phyloP scores from a whole-genome alignment of 2,329 filamentous ascomycete genomes.

The Metarhizium rileyi region DNA sequence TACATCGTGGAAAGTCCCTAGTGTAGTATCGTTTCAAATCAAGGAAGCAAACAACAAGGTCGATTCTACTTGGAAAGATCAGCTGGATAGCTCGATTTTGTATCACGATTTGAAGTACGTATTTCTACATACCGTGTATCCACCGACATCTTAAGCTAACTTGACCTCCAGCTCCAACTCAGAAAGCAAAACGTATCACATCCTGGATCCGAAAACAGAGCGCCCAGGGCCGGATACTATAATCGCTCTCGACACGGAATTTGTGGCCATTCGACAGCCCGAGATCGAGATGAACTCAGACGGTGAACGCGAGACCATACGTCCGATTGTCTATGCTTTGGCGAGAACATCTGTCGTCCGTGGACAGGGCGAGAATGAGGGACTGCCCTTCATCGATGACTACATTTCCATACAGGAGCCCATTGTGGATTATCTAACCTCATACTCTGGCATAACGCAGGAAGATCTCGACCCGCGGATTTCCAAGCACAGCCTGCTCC shows the following conservation, averaged over 20 bases:
- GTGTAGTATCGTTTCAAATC: slow-evolving; percentile 76
- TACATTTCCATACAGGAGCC: slow-evolving; percentile 88
- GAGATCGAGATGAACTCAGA: slow-evolving; percentile 96
- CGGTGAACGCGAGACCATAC: slow-evolving; percentile 82
- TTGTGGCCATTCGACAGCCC: slow-evolving; percentile 83
- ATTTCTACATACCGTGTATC: background rate
- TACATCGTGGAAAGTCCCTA: slow-evolving; percentile 84
- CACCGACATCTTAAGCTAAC: slow-evolving; percentile 6
- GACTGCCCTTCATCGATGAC: slow-evolving; percentile 88
- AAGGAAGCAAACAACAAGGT: slow-evolving; percentile 73
- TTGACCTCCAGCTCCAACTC: slow-evolving; percentile 22
- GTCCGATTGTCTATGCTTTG: slow-evolving; percentile 81
- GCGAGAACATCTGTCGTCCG: slow-evolving; percentile 89
- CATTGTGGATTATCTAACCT: slow-evolving; percentile 90
- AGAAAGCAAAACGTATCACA: slow-evolving; percentile 44
- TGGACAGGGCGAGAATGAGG: slow-evolving; percentile 67
- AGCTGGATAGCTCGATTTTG: slow-evolving; percentile 73
- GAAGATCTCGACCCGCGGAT: slow-evolving; percentile 72
- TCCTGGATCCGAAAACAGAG: slow-evolving; percentile 50
- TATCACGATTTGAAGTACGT: slow-evolving; percentile 58
- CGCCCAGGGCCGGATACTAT: slow-evolving; percentile 61
- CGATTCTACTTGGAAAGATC: slow-evolving; percentile 77
- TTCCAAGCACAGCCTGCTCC: slow-evolving; percentile 74
- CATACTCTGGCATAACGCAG: slow-evolving; percentile 82
- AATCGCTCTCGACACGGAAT: slow-evolving; percentile 90